These are phyloP conservation scores for Cladophialophora yegresii DNA, from an alignment of 2,329 filamentous ascomycete species.

Conservation along the genomic window DNA sequence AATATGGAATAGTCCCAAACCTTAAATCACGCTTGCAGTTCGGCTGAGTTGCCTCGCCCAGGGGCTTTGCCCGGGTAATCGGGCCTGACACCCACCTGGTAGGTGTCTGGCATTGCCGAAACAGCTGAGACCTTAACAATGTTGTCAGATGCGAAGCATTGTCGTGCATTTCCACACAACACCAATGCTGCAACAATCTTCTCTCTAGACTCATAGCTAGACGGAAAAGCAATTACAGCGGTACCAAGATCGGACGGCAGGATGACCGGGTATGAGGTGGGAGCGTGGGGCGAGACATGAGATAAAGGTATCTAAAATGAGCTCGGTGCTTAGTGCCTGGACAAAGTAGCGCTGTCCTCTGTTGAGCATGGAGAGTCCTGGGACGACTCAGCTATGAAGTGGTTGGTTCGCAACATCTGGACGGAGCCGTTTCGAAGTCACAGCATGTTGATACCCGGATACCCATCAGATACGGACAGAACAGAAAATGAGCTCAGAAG, in stretches of 20 bases:
- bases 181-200: not conserved
- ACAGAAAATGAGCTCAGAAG: not conserved
- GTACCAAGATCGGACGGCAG: not conserved
- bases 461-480: not conserved
- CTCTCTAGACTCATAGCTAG: not conserved
- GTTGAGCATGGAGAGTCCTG: not conserved
- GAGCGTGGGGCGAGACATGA: not conserved
- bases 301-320: not conserved
- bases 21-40: constrained; percentile 4
- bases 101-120: not conserved
- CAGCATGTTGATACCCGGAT: not conserved
- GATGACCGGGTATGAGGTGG: not conserved
- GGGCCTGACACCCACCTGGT: not conserved
- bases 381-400: not conserved
- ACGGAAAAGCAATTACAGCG: not conserved
- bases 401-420: not conserved
- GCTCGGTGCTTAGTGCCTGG: not conserved
- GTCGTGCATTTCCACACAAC: not conserved
- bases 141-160: not conserved
- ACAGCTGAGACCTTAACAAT: not conserved
- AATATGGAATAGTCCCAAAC: constrained; percentile 11
- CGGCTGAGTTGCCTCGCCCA: constrained; percentile 3
- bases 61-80: constrained; percentile 4
- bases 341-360: not conserved
- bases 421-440: not conserved